A percentile compares a stretch with the other conserved stretches of the same genome.
Conservation (phyloP, 352 stramenopile genomes). For the Phytophthora citrophthora region DNA sequence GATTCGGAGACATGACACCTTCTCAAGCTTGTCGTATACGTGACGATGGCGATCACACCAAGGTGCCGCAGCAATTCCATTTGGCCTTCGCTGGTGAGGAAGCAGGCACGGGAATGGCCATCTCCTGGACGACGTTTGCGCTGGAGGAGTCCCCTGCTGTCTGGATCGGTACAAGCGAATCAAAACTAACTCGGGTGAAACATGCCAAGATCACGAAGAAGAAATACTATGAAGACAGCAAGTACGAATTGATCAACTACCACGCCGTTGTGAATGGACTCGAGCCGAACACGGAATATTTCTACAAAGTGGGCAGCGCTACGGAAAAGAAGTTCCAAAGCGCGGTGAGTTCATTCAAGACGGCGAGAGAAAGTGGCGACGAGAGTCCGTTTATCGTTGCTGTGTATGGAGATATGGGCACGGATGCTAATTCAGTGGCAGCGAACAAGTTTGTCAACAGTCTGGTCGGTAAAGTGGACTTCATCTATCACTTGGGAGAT, state of each 20-base stretch:
- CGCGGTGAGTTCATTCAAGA: no score
- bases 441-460: no score
- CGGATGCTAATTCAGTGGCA: no score
- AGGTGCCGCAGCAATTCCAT: not conserved
- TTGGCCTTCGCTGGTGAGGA: not conserved
- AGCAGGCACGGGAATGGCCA: not conserved
- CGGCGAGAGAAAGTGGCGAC: no score
- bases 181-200: constrained; percentile 6
- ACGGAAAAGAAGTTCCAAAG: not conserved
- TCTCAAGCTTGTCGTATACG: not conserved
- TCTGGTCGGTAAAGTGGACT: not conserved
- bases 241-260: constrained; percentile 55
- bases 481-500: not conserved
- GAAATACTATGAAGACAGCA: constrained; percentile 50
- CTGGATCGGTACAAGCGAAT: constrained; percentile 36
- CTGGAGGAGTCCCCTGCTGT: constrained; percentile 17
- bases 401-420: no score
- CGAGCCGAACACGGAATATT: constrained; percentile 43
- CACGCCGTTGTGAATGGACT: constrained; percentile 48
- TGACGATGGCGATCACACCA: not conserved
- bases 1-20: not conserved
- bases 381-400: no score
- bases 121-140: not conserved
- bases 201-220: constrained; percentile 19
- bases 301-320: constrained; percentile 30